These are phyloP conservation scores for Camellia lanceoleosa DNA, from an alignment of 148 eudicot genomes.

Conservation along the genomic window DNA sequence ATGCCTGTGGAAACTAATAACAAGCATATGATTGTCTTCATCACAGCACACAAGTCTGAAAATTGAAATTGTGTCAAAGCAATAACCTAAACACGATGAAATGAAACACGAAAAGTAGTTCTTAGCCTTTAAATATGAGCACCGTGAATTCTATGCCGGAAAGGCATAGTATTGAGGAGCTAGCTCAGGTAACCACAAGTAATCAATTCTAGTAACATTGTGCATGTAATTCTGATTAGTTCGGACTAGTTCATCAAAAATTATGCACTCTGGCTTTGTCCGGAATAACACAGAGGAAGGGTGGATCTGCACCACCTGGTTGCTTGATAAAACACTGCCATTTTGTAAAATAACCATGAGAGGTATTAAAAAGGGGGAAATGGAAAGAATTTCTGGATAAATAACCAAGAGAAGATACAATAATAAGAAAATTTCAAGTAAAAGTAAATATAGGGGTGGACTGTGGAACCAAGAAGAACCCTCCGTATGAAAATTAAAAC, in stretches of 20 bases:
- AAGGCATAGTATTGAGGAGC: slow-evolving; percentile 58
- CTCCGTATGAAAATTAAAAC: background rate
- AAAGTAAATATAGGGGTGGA: background rate
- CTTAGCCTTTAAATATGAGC: background rate
- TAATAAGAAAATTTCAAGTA: background rate
- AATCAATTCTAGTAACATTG: slow-evolving; percentile 69
- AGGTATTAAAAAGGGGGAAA: background rate
- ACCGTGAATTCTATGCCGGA: slow-evolving; percentile 23
- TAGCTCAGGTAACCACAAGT: slow-evolving; percentile 85
- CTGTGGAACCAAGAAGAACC: background rate
- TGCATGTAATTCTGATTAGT: slow-evolving; percentile 75
- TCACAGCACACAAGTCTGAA: background rate
- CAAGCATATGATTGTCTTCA: background rate
- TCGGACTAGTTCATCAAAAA: slow-evolving; percentile 64
- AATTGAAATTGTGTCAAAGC: background rate
- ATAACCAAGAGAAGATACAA: background rate
- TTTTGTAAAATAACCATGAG: slow-evolving; percentile 7
- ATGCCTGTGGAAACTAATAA: too few relatives aligned
- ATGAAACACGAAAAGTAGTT: background rate
- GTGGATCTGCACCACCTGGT: slow-evolving; percentile 76
- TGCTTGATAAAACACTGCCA: slow-evolving; percentile 72
- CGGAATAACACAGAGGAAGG: slow-evolving; percentile 78
- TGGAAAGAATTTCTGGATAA: background rate
- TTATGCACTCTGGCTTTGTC: slow-evolving; percentile 74
- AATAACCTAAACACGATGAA: too few relatives aligned